phyloP scores from a whole-genome alignment of 2,329 filamentous ascomycete species.

The Colletotrichum falcatum region DNA sequence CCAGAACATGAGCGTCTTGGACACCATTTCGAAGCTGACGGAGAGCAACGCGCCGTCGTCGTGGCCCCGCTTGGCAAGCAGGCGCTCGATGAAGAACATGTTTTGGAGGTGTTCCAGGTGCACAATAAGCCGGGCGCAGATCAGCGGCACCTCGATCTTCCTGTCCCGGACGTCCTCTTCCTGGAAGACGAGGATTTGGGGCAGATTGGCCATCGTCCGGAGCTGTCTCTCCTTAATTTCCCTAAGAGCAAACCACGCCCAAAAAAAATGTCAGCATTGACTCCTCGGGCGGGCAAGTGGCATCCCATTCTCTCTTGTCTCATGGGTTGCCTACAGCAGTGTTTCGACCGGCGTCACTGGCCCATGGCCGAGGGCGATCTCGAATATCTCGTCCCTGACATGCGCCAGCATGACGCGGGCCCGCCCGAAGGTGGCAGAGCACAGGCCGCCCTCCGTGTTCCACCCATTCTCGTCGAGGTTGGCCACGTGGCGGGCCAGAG shows the following conservation, averaged over 20 bases:
- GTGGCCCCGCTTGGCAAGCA: slow-evolving; percentile 60
- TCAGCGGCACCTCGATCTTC: slow-evolving; percentile 44
- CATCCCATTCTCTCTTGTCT: not conserved
- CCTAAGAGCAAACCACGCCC: slow-evolving; percentile 41
- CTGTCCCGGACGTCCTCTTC: slow-evolving; percentile 53
- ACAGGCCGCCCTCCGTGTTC: slow-evolving; percentile 49
- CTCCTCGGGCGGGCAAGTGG: no score
- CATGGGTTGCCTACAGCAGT: slow-evolving; percentile 42
- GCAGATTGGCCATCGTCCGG: slow-evolving; percentile 50
- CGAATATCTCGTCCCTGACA: slow-evolving; percentile 47
- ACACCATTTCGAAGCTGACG: slow-evolving; percentile 61
- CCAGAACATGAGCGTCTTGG: slow-evolving; percentile 60
- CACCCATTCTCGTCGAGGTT: slow-evolving; percentile 53
- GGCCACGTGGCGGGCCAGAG: slow-evolving; percentile 45
- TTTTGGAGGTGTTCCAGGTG: slow-evolving; percentile 66
- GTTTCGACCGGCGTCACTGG: slow-evolving; percentile 54
- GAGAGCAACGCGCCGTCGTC: slow-evolving; percentile 54
- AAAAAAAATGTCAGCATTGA: not conserved
- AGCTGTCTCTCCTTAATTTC: slow-evolving; percentile 53
- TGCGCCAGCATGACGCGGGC: slow-evolving; percentile 44
- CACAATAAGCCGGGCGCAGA: slow-evolving; percentile 61
- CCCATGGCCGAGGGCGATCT: slow-evolving; percentile 46
- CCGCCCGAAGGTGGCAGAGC: slow-evolving; percentile 48
- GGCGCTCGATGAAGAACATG: slow-evolving; percentile 68
- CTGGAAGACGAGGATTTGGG: slow-evolving; percentile 54